A percentile compares a stretch with the other conserved stretches of the same genome.
Evolutionary conservation across 2,329 filamentous ascomycete species (phyloP).

Genomic region (Fusarium virguliforme): DNA sequence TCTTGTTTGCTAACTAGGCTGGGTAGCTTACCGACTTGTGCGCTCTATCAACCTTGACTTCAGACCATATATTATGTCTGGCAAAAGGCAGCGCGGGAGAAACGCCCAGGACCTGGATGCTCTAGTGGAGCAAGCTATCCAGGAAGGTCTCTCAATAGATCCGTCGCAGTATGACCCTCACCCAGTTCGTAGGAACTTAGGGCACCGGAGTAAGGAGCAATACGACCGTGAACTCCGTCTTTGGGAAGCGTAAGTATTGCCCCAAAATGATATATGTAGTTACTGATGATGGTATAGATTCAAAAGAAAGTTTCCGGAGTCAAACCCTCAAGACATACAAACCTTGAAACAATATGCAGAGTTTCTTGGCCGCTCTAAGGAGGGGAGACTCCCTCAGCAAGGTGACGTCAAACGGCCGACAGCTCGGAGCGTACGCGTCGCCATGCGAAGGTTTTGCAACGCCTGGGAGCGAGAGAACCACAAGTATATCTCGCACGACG

Average conservation of each 20-base stretch:
- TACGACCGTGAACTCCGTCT: neutral
- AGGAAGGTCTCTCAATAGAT: neutral
- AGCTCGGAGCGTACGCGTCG: neutral
- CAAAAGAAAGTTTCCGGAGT: neutral
- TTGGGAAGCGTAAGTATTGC: neutral
- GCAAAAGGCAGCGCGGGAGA: neutral
- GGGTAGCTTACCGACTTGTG: too few species aligned
- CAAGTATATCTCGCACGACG: neutral
- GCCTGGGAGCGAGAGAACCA: neutral
- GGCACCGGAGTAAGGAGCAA: neutral
- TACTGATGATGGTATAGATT: neutral
- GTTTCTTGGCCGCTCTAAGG: neutral
- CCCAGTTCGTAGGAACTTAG: neutral
- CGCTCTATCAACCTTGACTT: too few species aligned
- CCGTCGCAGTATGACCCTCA: neutral
- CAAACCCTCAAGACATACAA: neutral
- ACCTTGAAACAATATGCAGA: neutral
- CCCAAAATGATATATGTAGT: neutral
- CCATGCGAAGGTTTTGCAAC: constrained; percentile 3
- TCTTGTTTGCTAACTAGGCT: too few species aligned
- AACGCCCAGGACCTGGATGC: neutral
- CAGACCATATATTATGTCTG: too few species aligned
- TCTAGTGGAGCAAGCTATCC: neutral
- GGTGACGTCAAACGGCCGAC: neutral
- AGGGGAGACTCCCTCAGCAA: neutral